phyloP scores from a whole-genome alignment of 139 green algal species.

The Astrephomene gubernaculifera region DNA sequence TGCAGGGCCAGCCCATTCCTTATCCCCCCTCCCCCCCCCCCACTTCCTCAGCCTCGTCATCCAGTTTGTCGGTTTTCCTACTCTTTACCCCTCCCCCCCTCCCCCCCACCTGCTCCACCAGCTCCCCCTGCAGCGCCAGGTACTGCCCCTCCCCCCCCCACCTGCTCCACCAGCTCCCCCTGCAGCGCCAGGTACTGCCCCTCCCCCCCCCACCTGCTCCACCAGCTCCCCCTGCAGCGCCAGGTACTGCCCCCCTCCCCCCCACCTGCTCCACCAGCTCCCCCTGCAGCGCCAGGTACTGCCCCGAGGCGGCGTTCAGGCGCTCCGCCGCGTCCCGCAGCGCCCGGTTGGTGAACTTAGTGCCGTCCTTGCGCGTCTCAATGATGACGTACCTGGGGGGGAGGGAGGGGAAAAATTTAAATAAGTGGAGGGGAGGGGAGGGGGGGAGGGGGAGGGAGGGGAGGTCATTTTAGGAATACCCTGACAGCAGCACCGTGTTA shows the following conservation, averaged over 20 bases:
- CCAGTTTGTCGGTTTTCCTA: too few species aligned
- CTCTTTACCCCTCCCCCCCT: neutral
- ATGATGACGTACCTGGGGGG: slow-evolving; percentile 78
- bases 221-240: slow-evolving; percentile 84
- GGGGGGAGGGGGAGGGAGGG: neutral
- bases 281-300: slow-evolving; percentile 85
- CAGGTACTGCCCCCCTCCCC: slow-evolving; percentile 28
- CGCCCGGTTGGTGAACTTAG: slow-evolving; percentile 92
- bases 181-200: slow-evolving; percentile 84
- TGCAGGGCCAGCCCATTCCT: too few species aligned
- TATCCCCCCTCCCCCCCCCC: neutral
- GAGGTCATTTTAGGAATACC: too few species aligned
- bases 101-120: slow-evolving; percentile 80
- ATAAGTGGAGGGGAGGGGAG: neutral
- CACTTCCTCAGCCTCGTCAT: too few species aligned
- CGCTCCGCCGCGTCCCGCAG: slow-evolving; percentile 78
- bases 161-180: slow-evolving; percentile 84
- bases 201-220: slow-evolving; percentile 68
- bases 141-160: slow-evolving; percentile 72
- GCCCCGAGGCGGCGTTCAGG: slow-evolving; percentile 65
- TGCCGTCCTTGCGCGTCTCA: slow-evolving; percentile 95
- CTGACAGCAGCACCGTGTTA: too few species aligned
- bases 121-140: slow-evolving; percentile 77
- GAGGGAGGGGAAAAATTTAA: too few species aligned
- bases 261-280: slow-evolving; percentile 85